These are phyloP conservation scores for Antrodiella citrinella DNA, from an alignment of 768 basidiomycete species.

Conservation along the genomic window DNA sequence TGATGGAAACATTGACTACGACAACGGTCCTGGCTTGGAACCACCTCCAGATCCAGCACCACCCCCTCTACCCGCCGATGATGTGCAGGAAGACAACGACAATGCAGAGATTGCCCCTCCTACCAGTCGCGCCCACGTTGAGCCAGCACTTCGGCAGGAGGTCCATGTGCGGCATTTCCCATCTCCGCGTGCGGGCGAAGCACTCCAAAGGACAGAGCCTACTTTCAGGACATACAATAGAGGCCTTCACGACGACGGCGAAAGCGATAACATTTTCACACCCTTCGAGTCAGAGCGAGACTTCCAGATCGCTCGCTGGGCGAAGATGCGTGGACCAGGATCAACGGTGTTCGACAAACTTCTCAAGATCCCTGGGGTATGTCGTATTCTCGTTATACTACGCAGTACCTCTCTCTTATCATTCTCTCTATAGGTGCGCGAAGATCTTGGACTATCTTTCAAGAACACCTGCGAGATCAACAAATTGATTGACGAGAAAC, in stretches of 20 bases:
- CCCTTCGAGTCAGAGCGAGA: constrained; percentile 29
- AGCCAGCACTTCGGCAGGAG: not conserved
- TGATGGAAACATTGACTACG: too few species aligned
- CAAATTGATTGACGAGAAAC: constrained; percentile 19
- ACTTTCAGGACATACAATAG: too few species aligned
- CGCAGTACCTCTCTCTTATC: not conserved
- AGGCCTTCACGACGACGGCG: too few species aligned
- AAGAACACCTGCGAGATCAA: constrained; percentile 22
- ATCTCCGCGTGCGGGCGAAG: not conserved
- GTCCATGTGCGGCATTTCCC: not conserved
- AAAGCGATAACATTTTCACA: constrained; percentile 8
- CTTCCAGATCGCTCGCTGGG: constrained; percentile 34
- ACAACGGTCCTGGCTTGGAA: too few species aligned
- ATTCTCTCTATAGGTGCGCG: not conserved
- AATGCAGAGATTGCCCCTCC: too few species aligned
- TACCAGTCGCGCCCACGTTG: too few species aligned
- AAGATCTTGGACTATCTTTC: constrained; percentile 24
- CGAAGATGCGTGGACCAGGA: constrained; percentile 26
- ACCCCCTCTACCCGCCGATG: too few species aligned
- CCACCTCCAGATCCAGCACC: too few species aligned
- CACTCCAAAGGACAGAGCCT: not conserved
- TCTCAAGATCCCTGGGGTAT: constrained; percentile 30
- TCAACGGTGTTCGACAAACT: constrained; percentile 33
- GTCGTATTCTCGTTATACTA: constrained; percentile 10
- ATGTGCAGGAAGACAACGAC: too few species aligned